phyloP scores from a whole-genome alignment of 2,329 filamentous ascomycete genomes.

The Hypoxylon sp. region DNA sequence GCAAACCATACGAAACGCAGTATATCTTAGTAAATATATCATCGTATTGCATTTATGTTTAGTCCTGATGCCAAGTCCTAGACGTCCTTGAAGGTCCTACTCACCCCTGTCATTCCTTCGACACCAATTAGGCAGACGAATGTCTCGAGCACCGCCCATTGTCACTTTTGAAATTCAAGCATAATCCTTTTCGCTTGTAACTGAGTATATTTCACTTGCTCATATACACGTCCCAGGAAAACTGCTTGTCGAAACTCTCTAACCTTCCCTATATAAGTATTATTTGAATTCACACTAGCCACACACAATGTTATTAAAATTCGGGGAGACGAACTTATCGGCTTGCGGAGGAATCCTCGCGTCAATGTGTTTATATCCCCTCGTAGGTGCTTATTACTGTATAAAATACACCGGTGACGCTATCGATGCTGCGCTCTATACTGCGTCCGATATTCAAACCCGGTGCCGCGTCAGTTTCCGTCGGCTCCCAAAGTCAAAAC shows the following conservation, averaged over 20 bases:
- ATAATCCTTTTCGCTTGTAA: neutral
- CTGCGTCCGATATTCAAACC: neutral
- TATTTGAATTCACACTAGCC: neutral
- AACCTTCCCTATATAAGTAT: neutral
- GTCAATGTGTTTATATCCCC: neutral
- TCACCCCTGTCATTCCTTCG: constrained; percentile 10
- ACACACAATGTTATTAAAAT: neutral
- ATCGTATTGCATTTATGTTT: neutral
- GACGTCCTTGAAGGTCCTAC: constrained; percentile 10
- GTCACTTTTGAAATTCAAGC: constrained; percentile 2
- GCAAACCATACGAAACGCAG: neutral
- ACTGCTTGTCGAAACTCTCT: neutral
- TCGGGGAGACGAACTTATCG: neutral
- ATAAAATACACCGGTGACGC: constrained; percentile 2
- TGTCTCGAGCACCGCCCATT: neutral
- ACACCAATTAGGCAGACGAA: constrained; percentile 7
- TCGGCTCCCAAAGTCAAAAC: constrained; percentile 32
- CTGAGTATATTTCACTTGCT: neutral
- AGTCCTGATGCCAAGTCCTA: neutral
- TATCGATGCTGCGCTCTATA: neutral
- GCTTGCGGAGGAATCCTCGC: neutral
- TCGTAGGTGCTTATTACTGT: constrained; percentile 6
- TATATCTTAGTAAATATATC: neutral
- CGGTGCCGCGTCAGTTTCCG: constrained; percentile 22
- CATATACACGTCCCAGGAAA: neutral